These are phyloP conservation scores for Reutealis trisperma DNA, from an alignment of 345 rosid species.

Conservation along the genomic window DNA sequence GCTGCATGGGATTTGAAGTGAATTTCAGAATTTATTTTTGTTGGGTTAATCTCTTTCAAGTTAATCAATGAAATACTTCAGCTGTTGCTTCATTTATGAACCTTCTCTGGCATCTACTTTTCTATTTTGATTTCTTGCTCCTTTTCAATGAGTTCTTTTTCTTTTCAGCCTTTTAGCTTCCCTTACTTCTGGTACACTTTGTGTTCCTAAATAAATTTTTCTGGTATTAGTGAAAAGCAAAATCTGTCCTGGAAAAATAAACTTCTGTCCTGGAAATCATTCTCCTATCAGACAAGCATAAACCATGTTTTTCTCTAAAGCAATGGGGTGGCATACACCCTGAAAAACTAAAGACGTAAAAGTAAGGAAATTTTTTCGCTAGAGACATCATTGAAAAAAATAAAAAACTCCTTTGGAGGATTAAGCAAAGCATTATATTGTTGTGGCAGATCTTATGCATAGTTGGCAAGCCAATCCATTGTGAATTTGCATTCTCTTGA, in stretches of 20 bases:
- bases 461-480: neutral
- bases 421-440: neutral
- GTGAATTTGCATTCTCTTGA: neutral
- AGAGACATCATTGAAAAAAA: neutral
- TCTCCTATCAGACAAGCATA: neutral
- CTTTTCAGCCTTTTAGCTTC: constrained; percentile 1
- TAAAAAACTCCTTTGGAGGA: neutral
- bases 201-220: neutral
- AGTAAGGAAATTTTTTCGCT: neutral
- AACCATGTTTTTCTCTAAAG: neutral
- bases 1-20: neutral
- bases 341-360: neutral
- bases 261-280: neutral
- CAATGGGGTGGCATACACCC: neutral
- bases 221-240: neutral
- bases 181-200: neutral
- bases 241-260: neutral
- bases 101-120: neutral
- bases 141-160: neutral
- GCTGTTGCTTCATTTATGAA: neutral
- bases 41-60: neutral
- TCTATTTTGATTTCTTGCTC: neutral
- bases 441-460: neutral
- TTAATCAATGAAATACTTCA: neutral
- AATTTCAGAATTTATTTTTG: no score